Conservation (phyloP, 805 yeast genomes). For the Cyberlindnera suaveolens region DNA sequence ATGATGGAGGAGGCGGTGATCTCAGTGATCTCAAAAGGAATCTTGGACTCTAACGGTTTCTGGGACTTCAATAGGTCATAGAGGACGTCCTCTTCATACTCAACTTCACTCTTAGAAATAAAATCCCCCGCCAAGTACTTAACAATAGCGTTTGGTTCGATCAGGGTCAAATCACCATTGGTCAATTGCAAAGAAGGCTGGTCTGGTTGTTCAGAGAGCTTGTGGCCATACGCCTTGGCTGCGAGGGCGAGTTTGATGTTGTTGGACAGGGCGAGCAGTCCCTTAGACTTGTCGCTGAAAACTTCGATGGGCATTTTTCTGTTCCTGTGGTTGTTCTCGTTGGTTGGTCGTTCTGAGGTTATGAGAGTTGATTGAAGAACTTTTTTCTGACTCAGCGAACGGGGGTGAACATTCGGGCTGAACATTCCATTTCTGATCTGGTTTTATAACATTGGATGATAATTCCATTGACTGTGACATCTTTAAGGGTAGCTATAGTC, state of each 20-base stretch:
- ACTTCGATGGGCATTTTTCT: conserved; percentile 16
- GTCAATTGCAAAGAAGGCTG: conserved; percentile 18
- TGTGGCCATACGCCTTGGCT: conserved; percentile 13
- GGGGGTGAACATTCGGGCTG: no score
- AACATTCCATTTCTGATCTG: no score
- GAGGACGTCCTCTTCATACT: conserved; percentile 39
- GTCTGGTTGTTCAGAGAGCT: conserved; percentile 12
- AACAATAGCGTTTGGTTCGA: conserved; percentile 65
- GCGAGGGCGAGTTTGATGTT: conserved; percentile 26
- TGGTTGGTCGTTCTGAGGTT: no score
- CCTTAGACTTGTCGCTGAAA: conserved; percentile 19
- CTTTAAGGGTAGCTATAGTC: no score
- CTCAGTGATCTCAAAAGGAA: conserved; percentile 22
- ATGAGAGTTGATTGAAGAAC: no score
- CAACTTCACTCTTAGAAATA: conserved; percentile 26
- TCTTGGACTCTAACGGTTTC: not conserved
- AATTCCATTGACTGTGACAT: no score
- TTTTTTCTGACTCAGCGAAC: no score
- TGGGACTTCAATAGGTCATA: conserved; percentile 29
- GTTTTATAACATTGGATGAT: no score
- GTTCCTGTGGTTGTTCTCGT: not conserved
- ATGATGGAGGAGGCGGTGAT: conserved; percentile 49
- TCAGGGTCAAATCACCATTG: conserved; percentile 34
- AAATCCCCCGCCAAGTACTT: conserved; percentile 54
- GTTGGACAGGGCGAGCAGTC: conserved; percentile 16